Evolutionary conservation across 106 monocot genomes (phyloP), one percentile per base, ranked within the genome.

Genomic region (Agapanthus africanus): DNA sequence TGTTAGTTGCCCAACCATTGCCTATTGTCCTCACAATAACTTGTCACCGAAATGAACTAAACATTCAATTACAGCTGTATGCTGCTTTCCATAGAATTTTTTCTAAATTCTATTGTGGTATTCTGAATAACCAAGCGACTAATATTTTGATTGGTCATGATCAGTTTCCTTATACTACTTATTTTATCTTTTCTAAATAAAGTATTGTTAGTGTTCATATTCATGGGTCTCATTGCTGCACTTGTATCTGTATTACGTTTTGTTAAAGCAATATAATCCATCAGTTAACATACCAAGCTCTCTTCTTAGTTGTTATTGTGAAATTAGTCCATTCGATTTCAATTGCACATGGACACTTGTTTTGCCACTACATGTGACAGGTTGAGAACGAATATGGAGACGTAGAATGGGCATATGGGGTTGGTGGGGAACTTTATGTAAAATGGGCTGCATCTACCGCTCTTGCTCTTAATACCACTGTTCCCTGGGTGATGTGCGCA

Each of bases 371-470:
- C 34, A 66, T 28, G 9, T 40, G 64, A 61, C 49, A 76, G 76
- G 54, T 76, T 63, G 76, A 76, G 50, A 76, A 76, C 14, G 76
- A 76, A 70, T 76, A 76, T 63, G 76, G 76, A 47, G 63, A 76
- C 62, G 69, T 76, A 27, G 76, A 76, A 76, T 60, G 69, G 49
- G 69, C 76, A 25, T 76, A 69, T 69, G 76, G 76, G 10, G 19
- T 51, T 61, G 61, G 49, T 63, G 76, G 76, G n/a, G 37, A 11
- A 21, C 33, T 47, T 10, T 76, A 76, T 37, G 69, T 76, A 37
- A 61, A 76, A 33, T 76, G 76, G 76, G 68, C 69, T 70, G 76
- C 76, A 63, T 60, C 59, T 34, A 69, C 50, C 2, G 76, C 76
- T 37, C 7, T 69, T 60, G 42, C 69, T 56, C 76, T 76, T 62